These are phyloP conservation scores for Emergomyces orientalis DNA, from an alignment of 2,329 filamentous ascomycete genomes.

Conservation along the genomic window DNA sequence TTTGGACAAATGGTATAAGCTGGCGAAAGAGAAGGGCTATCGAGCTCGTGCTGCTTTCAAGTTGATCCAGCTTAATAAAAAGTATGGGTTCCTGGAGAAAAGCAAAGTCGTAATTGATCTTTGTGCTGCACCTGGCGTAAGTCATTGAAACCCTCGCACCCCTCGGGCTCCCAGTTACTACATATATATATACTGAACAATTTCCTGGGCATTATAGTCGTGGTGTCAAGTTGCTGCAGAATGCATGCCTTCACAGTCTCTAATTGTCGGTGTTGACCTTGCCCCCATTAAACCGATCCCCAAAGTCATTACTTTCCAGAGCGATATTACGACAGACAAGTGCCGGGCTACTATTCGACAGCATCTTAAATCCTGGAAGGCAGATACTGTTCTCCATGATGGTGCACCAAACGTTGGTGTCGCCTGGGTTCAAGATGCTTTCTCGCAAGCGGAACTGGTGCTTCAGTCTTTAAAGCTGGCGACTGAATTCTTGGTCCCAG, in stretches of 20 bases:
- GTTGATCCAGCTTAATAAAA: slow-evolving; percentile 96
- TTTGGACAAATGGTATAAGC: slow-evolving; percentile 97
- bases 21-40: slow-evolving; percentile 98
- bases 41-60: slow-evolving; percentile 95
- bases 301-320: slow-evolving; percentile 88
- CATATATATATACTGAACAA: neutral
- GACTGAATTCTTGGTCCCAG: slow-evolving; percentile 81
- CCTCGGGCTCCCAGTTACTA: neutral
- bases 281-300: slow-evolving; percentile 93
- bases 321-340: slow-evolving; percentile 96
- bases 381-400: slow-evolving; percentile 90
- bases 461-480: slow-evolving; percentile 87
- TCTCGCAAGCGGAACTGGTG: slow-evolving; percentile 89
- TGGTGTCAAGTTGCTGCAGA: slow-evolving; percentile 97
- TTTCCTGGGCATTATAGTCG: slow-evolving; percentile 44
- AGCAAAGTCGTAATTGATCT: slow-evolving; percentile 95
- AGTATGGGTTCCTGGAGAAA: slow-evolving; percentile 96
- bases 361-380: slow-evolving; percentile 93
- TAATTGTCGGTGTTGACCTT: slow-evolving; percentile 92
- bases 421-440: slow-evolving; percentile 96
- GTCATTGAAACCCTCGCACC: slow-evolving; percentile 25
- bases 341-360: slow-evolving; percentile 80
- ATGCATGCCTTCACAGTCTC: slow-evolving; percentile 79
- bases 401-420: slow-evolving; percentile 97
- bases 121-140: slow-evolving; percentile 85